Evolutionary conservation across 192 early-diverging fungal genomes (phyloP), one percentile per base, ranked within the genome.

Genomic region (Lobosporangium transversale): DNA sequence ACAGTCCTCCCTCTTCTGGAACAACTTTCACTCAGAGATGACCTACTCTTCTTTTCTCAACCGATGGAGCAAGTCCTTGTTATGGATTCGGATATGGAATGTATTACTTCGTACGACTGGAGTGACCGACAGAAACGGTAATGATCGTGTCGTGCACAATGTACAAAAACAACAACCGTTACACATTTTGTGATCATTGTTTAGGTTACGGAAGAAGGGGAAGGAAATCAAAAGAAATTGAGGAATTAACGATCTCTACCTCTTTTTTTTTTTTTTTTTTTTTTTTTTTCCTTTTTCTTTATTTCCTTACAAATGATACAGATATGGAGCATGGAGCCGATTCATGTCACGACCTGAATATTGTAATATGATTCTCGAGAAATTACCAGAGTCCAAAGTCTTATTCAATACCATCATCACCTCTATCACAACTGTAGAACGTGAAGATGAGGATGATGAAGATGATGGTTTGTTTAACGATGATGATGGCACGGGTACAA

Each of bases 41-140:
- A 76, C 53, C 57, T 76, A 30, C 30, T 76, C 53, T 76, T 76
- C 45, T 62, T 33, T 20, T 76, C 73, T 51, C 73, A 76, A n/a
- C 73, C 73, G 17, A 30, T 76, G 40, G 73, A 76, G 36, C 64
- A 76, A n/a, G 73, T 62, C 9, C 58, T 54, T n/a, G 30, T 76
- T 27, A 29, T 76, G 3, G 59, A 76, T 21, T 6, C 64, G 5
- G 33, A 67, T 24, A 67, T 66, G 59, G 65, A 66, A 4, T 42
- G 32, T 12, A 62, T 76, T 27, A 62, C 37, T 20, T 42, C 45
- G 14, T 58, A 62, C 23, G 73, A 76, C 35, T 76, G 64, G 58
- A 67, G 64, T 35, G 52, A 66, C 35, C 42, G 63, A 15, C 73
- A 60, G 31, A 44, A 36, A 24, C 58, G 73, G 73, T 76, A 66